Base-by-base conservation (phyloP, 208 protist genomes). In the Trypanosoma platydactyli region DNA sequence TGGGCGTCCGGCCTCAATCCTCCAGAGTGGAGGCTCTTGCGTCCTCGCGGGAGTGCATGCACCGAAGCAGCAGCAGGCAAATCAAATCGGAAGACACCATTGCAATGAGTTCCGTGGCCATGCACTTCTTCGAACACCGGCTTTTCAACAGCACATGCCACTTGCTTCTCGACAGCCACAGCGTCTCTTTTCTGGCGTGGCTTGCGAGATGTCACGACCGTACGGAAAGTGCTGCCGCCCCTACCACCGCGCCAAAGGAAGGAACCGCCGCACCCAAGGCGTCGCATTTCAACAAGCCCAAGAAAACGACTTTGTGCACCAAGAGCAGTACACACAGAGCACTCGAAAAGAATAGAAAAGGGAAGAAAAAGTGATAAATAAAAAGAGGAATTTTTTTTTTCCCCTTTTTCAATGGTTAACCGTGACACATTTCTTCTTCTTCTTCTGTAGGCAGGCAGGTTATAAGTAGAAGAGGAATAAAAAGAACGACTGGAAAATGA, bases 71-170 rank as follows among this genome's bases (percentile, higher is more conserved):
- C 44, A 25, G 16, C 22, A 6, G 58, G 58, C 27, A 53, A 2
- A n/a, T 29, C n/a, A 52, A 64, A 64, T 20, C 44, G 58, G 29
- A 64, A 64, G n/a, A 13, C 24, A 20, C 42, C 44, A 20, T 13
- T 20, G 27, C 9, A 5, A 22, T 48, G 18, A 48, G 44, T 12
- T 16, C 16, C 44, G 13, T 22, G 6, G 13, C 44, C n/a, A 24
- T 12, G 13, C 44, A 22, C 3, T 12, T 16, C 24, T 50, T 55
- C 20, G 13, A 48, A 3, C 44, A 22, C 44, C 16, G 44, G 44
- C n/a, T 16, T 22, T 12, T 48, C 16, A 5, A 12, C 2, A 24
- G 44, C 44, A 48, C 18, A 48, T 16, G 5, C 18, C 4, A 6
- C 44, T 16, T 22, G 44, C n/a, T 16, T 22, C 18, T 16, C 44